Conservation (phyloP, 441 rosid genomes). For the Adansonia rubrostipa region DNA sequence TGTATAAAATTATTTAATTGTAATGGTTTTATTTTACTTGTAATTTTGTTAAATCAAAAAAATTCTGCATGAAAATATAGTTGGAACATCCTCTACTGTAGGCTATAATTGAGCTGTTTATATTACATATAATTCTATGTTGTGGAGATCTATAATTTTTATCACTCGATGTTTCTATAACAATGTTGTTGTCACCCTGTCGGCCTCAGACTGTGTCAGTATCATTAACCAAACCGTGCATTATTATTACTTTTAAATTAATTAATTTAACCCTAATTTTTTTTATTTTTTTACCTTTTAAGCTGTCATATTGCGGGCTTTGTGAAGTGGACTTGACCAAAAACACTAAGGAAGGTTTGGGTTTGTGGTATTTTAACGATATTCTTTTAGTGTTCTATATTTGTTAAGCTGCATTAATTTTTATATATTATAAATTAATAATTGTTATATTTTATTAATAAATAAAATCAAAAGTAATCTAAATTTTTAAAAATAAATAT, state of each 20-base stretch:
- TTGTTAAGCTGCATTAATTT: too few relatives aligned
- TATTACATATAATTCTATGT: neutral
- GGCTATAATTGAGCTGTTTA: neutral
- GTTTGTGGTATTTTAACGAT: too few relatives aligned
- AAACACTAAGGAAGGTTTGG: neutral
- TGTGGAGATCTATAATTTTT: neutral
- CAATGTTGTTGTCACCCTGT: neutral
- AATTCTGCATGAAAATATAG: too few relatives aligned
- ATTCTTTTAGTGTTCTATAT: too few relatives aligned
- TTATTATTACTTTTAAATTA: neutral
- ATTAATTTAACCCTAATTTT: neutral
- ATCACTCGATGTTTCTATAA: neutral
- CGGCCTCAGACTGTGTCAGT: conserved; percentile 3
- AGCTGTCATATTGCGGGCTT: neutral
- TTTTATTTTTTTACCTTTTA: neutral
- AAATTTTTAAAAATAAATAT: too few relatives aligned
- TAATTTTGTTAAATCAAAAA: too few relatives aligned
- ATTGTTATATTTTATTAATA: too few relatives aligned
- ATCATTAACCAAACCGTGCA: conserved; percentile 20
- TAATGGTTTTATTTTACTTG: neutral
- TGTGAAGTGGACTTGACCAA: neutral
- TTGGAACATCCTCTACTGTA: too few relatives aligned
- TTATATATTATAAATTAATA: too few relatives aligned
- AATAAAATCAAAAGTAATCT: too few relatives aligned
- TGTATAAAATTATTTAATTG: neutral